Evolutionary conservation across 495 filamentous ascomycete genomes (phyloP).

Genomic region (Talaromyces proteolyticus): DNA sequence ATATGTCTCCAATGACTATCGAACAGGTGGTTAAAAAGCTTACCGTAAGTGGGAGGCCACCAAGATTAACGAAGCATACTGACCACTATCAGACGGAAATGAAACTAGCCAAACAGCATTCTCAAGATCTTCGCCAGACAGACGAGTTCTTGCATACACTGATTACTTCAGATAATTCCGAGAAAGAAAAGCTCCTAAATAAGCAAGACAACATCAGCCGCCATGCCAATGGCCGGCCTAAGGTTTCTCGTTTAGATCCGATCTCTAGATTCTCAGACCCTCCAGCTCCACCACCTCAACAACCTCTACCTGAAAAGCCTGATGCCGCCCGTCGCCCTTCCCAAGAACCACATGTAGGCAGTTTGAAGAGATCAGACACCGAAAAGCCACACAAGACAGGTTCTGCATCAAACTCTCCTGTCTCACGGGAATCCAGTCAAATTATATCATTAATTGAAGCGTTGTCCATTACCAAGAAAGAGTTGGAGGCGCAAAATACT

Average conservation of each 20-base stretch:
- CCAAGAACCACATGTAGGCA: conserved; percentile 41
- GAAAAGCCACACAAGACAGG: conserved; percentile 61
- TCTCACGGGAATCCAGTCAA: conserved; percentile 62
- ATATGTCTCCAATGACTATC: conserved; percentile 82
- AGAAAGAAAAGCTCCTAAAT: conserved; percentile 52
- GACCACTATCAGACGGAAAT: conserved; percentile 64
- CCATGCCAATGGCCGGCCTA: conserved; percentile 38
- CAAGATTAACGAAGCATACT: conserved; percentile 4
- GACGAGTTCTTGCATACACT: conserved; percentile 73
- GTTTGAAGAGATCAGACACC: conserved; percentile 68
- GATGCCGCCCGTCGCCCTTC: conserved; percentile 51
- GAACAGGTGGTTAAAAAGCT: conserved; percentile 94
- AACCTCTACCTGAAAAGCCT: conserved; percentile 86
- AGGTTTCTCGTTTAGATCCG: conserved; percentile 53
- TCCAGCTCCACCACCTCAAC: conserved; percentile 85
- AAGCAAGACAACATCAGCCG: conserved; percentile 34
- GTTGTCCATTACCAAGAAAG: conserved; percentile 70
- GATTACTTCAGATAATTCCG: conserved; percentile 58
- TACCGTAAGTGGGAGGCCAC: conserved; percentile 57
- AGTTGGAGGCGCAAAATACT: conserved; percentile 69
- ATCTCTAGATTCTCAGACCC: conserved; percentile 75
- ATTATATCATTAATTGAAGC: conserved; percentile 77
- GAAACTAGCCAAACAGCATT: conserved; percentile 79
- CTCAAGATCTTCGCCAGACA: conserved; percentile 75
- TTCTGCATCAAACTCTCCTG: conserved; percentile 48